Evolutionary conservation across 768 basidiomycete genomes (phyloP).

Genomic region (Russula sp.): DNA sequence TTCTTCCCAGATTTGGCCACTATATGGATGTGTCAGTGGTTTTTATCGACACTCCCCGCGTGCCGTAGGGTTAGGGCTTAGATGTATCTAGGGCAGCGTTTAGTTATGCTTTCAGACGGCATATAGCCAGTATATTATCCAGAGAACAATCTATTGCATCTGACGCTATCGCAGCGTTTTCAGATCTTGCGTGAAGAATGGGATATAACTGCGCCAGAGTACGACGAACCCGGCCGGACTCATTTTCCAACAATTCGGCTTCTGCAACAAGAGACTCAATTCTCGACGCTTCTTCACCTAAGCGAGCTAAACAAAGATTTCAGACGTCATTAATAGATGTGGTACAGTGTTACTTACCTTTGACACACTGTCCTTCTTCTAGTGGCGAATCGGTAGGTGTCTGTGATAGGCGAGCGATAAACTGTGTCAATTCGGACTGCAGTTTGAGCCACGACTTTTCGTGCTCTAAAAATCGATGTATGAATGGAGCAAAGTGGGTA

Average conservation of each 20-base stretch:
- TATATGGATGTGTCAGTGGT: no score
- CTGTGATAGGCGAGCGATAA: conserved; percentile 10
- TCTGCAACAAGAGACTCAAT: conserved; percentile 7
- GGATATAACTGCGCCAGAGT: conserved; percentile 5
- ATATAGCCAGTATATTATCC: conserved; percentile 10
- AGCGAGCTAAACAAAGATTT: conserved; percentile 2
- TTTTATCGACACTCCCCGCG: neutral
- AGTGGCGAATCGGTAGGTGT: conserved; percentile 2
- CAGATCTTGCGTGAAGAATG: conserved; percentile 13
- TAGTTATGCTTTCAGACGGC: neutral
- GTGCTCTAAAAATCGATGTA: conserved; percentile 18
- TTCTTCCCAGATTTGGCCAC: no score
- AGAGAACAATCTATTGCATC: conserved; percentile 17
- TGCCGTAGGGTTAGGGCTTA: conserved; percentile 7
- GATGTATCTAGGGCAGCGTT: neutral
- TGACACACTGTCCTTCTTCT: conserved; percentile 6
- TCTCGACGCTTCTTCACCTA: conserved; percentile 1
- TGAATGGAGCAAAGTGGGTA: neutral
- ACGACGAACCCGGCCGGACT: neutral
- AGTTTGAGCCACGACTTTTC: conserved; percentile 14
- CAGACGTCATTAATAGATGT: neutral
- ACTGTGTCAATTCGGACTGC: conserved; percentile 9
- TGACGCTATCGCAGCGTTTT: conserved; percentile 5
- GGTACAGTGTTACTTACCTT: neutral
- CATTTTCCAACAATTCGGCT: neutral